Conservation (phyloP, 495 filamentous ascomycete species). For the Tuber melanosporum region DNA sequence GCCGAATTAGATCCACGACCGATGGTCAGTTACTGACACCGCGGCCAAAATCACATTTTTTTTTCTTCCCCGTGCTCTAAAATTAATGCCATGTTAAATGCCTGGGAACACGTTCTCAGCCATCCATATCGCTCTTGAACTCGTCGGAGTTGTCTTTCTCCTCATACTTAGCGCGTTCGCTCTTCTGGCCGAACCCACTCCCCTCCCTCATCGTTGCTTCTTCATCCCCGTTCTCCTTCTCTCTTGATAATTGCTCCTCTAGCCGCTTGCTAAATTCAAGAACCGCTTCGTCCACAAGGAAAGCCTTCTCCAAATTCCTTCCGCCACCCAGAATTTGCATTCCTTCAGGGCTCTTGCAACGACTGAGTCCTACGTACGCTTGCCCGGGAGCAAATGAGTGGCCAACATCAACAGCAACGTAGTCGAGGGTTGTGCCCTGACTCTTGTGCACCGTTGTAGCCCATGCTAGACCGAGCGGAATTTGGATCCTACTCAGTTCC, state of each 20-base stretch:
- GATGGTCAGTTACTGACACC: neutral
- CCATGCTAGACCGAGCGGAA: conserved; percentile 47
- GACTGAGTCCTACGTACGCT: conserved; percentile 46
- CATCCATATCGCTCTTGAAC: neutral
- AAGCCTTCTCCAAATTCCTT: conserved; percentile 9
- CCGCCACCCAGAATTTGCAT: conserved; percentile 42
- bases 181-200: neutral
- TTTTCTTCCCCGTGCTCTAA: neutral
- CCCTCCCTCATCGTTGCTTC: neutral
- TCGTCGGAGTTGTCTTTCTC: neutral
- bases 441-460: conserved; percentile 49
- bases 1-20: neutral
- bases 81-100: neutral
- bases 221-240: neutral
- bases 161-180: neutral
- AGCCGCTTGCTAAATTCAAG: conserved; percentile 9
- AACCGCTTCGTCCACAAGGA: conserved; percentile 24
- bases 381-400: conserved; percentile 45
- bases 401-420: conserved; percentile 43
- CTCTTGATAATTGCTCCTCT: neutral
- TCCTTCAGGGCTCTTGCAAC: conserved; percentile 43
- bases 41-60: neutral
- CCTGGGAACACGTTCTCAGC: neutral
- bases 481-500: conserved; percentile 44
- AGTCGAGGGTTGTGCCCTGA: conserved; percentile 48